Evolutionary conservation across 495 filamentous ascomycete species (phyloP), one percentile per base, ranked within the genome.

Genomic region (Penicillium longicatenatum): DNA sequence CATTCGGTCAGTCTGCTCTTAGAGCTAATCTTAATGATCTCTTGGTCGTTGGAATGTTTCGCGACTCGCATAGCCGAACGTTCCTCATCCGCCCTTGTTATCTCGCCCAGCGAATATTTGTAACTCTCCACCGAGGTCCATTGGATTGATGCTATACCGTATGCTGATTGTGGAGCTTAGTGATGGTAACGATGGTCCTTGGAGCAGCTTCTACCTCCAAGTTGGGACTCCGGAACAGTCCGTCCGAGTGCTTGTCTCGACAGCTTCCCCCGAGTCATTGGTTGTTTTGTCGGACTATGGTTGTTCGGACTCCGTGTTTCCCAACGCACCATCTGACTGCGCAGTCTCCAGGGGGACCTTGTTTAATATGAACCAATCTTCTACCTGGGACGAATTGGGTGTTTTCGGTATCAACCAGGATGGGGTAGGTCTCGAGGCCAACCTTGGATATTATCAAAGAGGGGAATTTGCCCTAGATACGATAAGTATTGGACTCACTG

Each of bases 151-250:
- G 6, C 20, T 48, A 31, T 24, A 3, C 9, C 30, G 21, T 52
- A 14, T 48, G 47, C 52, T 60, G 22, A 7, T 19, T 30, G 0
- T 45, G 11, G 21, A 19, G 19, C 26, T 19, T 31, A 64, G 62
- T 47, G 62, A 64, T 7, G 64, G 64, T 6, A 60, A 67, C 50
- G 64, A 67, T 52, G 64, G 64, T 29, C 57, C 58, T 6, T 67
- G 64, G 64, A 64, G 64, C 47, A 64, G 54, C 50, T 64, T 64
- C 22, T 51, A 51, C 54, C 54, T 64, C 16, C 54, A 51, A 42
- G 51, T 61, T 51, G 62, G 62, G 11, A 55, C 54, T 8, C 62
- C 62, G 9, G 57, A 58, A 22, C 62, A 65, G 37, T 56, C 55
- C 5, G 46, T 65, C 41, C 55, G 59, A 50, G 59, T 62, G 22